Conservation (phyloP, 164 flowering plant genomes). For the Stephania yunnanensis region DNA sequence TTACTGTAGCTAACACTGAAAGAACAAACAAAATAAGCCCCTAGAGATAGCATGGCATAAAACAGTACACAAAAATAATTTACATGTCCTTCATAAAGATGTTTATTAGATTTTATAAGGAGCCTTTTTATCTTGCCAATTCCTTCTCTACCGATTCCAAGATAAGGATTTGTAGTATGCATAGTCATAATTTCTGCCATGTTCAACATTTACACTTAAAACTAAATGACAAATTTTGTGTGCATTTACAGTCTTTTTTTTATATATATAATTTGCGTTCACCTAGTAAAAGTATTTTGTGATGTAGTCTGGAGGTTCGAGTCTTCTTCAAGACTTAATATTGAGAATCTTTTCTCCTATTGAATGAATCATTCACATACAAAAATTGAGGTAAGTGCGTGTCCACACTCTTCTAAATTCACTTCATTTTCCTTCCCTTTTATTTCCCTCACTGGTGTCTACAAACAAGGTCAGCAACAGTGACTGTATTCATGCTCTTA, state of each 20-base stretch:
- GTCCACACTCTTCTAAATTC: neutral
- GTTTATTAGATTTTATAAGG: no score
- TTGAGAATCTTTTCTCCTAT: neutral
- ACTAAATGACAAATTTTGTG: neutral
- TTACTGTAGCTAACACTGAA: neutral
- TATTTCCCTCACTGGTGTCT: neutral
- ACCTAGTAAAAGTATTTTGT: neutral
- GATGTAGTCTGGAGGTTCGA: no score
- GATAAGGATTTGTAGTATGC: neutral
- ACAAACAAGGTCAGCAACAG: neutral
- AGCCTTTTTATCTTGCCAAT: no score
- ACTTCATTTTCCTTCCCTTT: neutral
- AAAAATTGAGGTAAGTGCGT: neutral
- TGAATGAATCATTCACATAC: neutral
- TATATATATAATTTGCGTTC: neutral
- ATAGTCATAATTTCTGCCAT: neutral
- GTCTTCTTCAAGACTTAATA: neutral
- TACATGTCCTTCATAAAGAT: no score
- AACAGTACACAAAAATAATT: neutral
- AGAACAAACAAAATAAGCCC: neutral
- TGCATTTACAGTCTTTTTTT: neutral
- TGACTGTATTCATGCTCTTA: neutral
- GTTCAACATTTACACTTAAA: neutral
- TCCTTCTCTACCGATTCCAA: no score
- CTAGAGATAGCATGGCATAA: neutral